Evolutionary conservation across 140 eudicot genomes (phyloP).

Genomic region (Erigeron philadelphicus): DNA sequence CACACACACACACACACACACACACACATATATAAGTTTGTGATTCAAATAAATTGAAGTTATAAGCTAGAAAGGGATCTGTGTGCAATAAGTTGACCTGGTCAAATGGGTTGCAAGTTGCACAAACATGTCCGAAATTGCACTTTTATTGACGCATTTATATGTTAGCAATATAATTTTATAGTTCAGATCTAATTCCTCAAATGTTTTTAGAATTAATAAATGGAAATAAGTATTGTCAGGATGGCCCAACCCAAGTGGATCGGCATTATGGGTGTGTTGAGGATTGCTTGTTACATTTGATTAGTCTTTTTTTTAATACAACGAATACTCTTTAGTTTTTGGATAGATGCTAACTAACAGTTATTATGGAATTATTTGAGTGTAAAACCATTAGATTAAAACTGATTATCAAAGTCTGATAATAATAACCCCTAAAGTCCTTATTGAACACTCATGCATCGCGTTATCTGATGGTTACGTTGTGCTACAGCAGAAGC

Average conservation of each 20-base stretch:
- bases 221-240: neutral
- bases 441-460: neutral
- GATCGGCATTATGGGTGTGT: neutral
- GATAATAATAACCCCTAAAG: neutral
- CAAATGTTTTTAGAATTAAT: neutral
- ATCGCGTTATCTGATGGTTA: neutral
- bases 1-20: too few species aligned
- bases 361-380: neutral
- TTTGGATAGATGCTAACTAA: slow-evolving; percentile 6
- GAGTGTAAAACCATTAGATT: neutral
- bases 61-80: neutral
- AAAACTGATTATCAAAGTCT: neutral
- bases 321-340: neutral
- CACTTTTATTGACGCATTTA: neutral
- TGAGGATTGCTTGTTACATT: neutral
- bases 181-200: neutral
- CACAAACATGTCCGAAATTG: neutral
- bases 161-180: neutral
- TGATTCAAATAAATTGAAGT: neutral
- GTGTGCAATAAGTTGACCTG: neutral
- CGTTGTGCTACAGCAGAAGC: neutral
- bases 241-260: slow-evolving; percentile 3
- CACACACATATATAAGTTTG: neutral
- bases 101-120: slow-evolving; percentile 2
- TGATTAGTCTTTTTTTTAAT: neutral